Evolutionary conservation across 1,139 yeast species (phyloP).

Genomic region (Geotrichum carabidarum): DNA sequence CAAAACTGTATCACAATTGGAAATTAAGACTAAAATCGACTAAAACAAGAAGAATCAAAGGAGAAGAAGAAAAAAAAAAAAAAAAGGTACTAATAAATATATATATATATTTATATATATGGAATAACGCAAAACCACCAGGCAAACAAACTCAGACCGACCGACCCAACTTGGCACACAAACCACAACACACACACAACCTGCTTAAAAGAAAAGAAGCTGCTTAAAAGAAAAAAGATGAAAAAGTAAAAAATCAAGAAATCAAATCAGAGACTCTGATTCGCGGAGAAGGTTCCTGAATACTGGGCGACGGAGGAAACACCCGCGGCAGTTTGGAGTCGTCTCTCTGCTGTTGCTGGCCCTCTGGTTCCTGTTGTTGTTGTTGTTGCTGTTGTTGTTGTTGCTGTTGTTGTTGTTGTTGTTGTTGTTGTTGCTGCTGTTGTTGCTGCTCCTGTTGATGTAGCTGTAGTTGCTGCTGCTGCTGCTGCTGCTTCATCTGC

Average conservation of each 20-base stretch:
- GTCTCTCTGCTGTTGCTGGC: not conserved
- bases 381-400: not conserved
- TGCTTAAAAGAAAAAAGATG: not conserved
- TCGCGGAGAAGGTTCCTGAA: constrained; percentile 18
- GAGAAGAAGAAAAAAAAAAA: no score
- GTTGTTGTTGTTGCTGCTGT: not conserved
- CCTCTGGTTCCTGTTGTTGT: not conserved
- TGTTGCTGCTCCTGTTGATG: not conserved
- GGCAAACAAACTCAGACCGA: no score
- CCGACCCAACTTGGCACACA: no score
- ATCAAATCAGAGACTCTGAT: constrained; percentile 20
- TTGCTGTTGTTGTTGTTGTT: not conserved
- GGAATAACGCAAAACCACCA: no score
- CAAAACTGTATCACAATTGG: no score
- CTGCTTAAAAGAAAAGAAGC: no score
- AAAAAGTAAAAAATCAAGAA: not conserved
- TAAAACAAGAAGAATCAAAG: no score
- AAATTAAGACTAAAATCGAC: no score
- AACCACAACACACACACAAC: no score
- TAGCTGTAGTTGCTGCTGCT: constrained; percentile 5
- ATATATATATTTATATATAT: no score
- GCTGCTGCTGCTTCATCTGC: constrained; percentile 2
- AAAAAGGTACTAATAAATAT: no score
- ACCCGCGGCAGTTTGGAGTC: not conserved
- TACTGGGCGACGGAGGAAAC: constrained; percentile 10